A percentile compares a stretch with the other conserved stretches of the same genome.
Conservation (phyloP, 169 alveolate species). For the Plasmodium gonderi region DNA sequence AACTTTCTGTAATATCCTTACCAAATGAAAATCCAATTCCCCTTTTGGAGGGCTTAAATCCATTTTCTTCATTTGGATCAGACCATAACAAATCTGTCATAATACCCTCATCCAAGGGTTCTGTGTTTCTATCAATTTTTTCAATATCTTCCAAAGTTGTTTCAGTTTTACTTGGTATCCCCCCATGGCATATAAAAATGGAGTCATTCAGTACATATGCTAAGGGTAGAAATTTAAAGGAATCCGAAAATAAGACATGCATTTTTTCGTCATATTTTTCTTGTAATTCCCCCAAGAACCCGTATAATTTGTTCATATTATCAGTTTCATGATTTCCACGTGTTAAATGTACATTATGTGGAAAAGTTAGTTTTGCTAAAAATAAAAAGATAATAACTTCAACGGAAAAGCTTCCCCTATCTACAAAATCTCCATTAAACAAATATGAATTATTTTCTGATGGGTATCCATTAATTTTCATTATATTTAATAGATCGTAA, state of each 20-base stretch:
- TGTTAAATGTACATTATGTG: conserved; percentile 95
- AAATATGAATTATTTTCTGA: conserved; percentile 95
- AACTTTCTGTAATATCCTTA: conserved; percentile 96
- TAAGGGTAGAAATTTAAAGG: conserved; percentile 96
- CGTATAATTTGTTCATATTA: conserved; percentile 97
- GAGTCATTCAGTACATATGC: conserved; percentile 95
- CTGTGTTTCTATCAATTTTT: conserved; percentile 93
- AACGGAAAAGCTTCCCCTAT: conserved; percentile 99
- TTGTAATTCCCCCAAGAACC: conserved; percentile 98
- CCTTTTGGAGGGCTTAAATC: conserved; percentile 97
- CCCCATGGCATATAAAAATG: conserved; percentile 98
- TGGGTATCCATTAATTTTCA: conserved; percentile 97
- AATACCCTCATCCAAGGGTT: conserved; percentile 96
- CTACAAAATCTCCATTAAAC: conserved; percentile 99
- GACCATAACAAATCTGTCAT: conserved; percentile 98
- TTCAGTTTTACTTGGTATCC: conserved; percentile 95
- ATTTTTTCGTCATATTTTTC: conserved; percentile 96
- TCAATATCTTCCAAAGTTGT: conserved; percentile 95
- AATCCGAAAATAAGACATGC: conserved; percentile 92
- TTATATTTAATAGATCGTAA: conserved; percentile 97
- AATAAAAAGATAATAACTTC: conserved; percentile 92
- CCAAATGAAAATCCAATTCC: conserved; percentile 98
- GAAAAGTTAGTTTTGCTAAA: conserved; percentile 94
- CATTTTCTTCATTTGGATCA: conserved; percentile 96
- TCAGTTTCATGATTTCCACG: conserved; percentile 99